Conservation (phyloP, 2,329 filamentous ascomycete species). For the Pseudogymnoascus sp. region DNA sequence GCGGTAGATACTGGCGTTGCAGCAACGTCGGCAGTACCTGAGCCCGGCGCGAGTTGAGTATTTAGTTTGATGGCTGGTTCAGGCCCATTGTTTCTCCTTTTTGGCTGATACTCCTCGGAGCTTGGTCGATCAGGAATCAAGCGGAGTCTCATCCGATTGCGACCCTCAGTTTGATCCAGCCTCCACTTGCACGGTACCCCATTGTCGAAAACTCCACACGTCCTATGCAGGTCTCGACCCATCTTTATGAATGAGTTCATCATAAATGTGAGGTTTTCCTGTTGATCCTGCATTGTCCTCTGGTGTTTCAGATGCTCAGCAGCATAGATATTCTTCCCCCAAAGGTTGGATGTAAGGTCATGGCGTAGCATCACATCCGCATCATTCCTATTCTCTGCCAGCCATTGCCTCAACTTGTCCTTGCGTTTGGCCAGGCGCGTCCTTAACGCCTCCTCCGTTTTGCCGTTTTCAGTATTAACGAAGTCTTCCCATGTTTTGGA, state of each 20-base stretch:
- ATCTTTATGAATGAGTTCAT: constrained; percentile 69
- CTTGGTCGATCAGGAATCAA: constrained; percentile 69
- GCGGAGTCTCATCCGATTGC: constrained; percentile 87
- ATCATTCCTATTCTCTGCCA: constrained; percentile 55
- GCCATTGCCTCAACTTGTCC: constrained; percentile 77
- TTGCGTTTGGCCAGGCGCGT: constrained; percentile 65
- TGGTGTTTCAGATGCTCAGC: constrained; percentile 91
- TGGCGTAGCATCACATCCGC: constrained; percentile 74
- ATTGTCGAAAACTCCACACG: constrained; percentile 72
- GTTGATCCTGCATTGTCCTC: constrained; percentile 80
- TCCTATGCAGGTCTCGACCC: constrained; percentile 67
- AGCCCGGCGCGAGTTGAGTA: constrained; percentile 17
- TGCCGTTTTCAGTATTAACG: constrained; percentile 71
- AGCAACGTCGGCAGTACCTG: constrained; percentile 9
- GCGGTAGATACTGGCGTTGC: constrained; percentile 14
- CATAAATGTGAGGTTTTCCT: constrained; percentile 78
- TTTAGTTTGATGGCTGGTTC: constrained; percentile 32
- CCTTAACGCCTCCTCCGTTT: constrained; percentile 67
- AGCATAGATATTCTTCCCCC: constrained; percentile 91
- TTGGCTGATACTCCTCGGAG: constrained; percentile 74
- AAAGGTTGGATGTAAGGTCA: constrained; percentile 77
- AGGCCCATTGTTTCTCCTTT: constrained; percentile 53
- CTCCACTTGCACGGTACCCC: constrained; percentile 68
- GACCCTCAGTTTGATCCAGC: constrained; percentile 88
- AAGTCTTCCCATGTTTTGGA: constrained; percentile 84